Percentiles rank a stretch among this genome's conserved stretches.
Conservation (phyloP, 2,329 filamentous ascomycete species). For the Fusarium sp. region DNA sequence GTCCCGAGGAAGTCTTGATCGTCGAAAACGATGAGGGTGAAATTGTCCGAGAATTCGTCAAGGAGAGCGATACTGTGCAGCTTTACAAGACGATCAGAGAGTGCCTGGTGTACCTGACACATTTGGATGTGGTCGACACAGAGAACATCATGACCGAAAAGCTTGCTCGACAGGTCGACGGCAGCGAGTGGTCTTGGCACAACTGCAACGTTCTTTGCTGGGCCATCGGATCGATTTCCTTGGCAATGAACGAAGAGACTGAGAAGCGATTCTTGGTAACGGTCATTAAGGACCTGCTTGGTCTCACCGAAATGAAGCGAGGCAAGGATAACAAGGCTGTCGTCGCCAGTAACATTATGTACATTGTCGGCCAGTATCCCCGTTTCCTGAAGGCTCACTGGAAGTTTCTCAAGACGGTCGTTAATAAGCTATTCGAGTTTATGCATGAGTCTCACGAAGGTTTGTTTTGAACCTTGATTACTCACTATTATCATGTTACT, state of each 20-base stretch:
- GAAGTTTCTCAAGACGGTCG: constrained; percentile 99
- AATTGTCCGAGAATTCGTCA: constrained; percentile 98
- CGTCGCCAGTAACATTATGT: constrained; percentile 99
- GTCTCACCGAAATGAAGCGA: constrained; percentile 98
- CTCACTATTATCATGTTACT: constrained; percentile 30
- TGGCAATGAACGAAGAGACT: constrained; percentile 99
- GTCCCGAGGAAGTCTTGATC: constrained; percentile 96
- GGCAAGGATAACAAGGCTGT: constrained; percentile 99
- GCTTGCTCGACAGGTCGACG: constrained; percentile 93
- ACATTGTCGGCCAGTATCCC: constrained; percentile 98
- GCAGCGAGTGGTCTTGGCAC: constrained; percentile 97
- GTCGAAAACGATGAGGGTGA: constrained; percentile 99
- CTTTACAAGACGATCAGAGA: constrained; percentile 99
- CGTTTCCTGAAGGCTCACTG: constrained; percentile 98
- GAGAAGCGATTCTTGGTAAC: constrained; percentile 99
- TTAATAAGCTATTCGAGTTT: constrained; percentile 99
- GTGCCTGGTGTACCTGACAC: constrained; percentile 95
- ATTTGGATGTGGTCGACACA: constrained; percentile 96
- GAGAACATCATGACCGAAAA: constrained; percentile 99
- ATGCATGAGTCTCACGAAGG: constrained; percentile 99
- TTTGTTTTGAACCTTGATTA: constrained; percentile 52
- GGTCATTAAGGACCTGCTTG: constrained; percentile 97
- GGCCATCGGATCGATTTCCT: constrained; percentile 98
- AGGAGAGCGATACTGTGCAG: constrained; percentile 98
- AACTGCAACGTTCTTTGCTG: constrained; percentile 99